Evolutionary conservation across 2,329 filamentous ascomycete genomes (phyloP), one percentile per base, ranked within the genome.

Genomic region (Fusarium marasasianum): DNA sequence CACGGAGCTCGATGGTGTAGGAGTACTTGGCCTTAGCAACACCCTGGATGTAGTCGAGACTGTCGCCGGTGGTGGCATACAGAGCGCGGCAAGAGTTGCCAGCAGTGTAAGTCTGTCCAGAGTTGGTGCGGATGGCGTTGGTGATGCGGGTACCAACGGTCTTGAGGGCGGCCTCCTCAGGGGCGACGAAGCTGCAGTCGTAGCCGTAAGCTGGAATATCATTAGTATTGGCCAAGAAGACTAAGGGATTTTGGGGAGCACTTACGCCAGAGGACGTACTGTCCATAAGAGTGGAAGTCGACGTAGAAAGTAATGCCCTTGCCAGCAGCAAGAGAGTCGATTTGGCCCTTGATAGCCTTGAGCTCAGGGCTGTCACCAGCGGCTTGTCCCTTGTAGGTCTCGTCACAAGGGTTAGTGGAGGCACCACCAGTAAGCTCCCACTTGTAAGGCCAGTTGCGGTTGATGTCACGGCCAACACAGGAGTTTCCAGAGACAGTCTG

Each of bases 251-350:
- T 24, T 7, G 8, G 7, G 15, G 89, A 91, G 29, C 87, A 90
- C 79, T 91, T 91, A n/a, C 88, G 84, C 77, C 75, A 85, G 73
- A 89, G 85, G 66, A 91, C 86, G 59, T 89, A 84, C 63, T 92
- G 90, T 31, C 86, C 87, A 81, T 92, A 92, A 2, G 89, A 86
- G 82, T 93, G 91, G 77, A 88, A 89, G 81, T 93, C 91, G 68
- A 92, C 88, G 81, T 88, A 93, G 7, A 92, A 82, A 74, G 88
- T 87, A 50, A 92, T 82, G 5, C 88, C 88, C 18, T 59, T 60
- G 31, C 64, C 48, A 48, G 66, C n/a, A 74, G 71, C 73, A 81
- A 82, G 59, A 80, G 78, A 53, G 73, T 75, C 66, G 67, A 74
- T 47, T 66, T 75, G 40, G 77, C 60, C 33, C n/a, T 56, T 83